Percentiles rank a stretch among this genome's conserved stretches.
These are phyloP conservation scores for Lichtheimia corymbifera DNA, from an alignment of 371 early-diverging fungal species.

Conservation along the genomic window DNA sequence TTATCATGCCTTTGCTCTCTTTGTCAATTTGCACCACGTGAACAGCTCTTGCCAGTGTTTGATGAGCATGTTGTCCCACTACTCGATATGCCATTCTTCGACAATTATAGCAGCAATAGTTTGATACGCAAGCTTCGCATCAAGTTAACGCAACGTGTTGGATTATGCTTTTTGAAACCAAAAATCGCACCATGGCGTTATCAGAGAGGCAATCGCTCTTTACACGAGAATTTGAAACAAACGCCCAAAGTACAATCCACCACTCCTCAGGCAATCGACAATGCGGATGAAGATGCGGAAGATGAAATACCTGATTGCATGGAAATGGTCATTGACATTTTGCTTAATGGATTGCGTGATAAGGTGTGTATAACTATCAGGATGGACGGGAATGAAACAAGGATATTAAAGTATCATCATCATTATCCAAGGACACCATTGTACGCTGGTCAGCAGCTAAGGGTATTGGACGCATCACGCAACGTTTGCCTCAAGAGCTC, in stretches of 20 bases:
- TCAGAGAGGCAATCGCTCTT: conserved; percentile 62
- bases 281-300: conserved; percentile 48
- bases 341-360: conserved; percentile 82
- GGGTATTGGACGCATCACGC: conserved; percentile 86
- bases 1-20: conserved; percentile 69
- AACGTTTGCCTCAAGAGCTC: conserved; percentile 77
- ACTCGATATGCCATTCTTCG: conserved; percentile 51
- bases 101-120: conserved; percentile 62
- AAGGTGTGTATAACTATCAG: conserved; percentile 41
- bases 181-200: conserved; percentile 79
- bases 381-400: neutral
- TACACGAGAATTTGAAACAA: conserved; percentile 46
- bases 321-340: conserved; percentile 76
- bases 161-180: conserved; percentile 72
- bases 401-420: neutral
- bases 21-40: conserved; percentile 71
- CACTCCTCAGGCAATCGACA: too few species aligned
- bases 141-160: conserved; percentile 85
- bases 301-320: conserved; percentile 70
- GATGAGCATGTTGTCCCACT: conserved; percentile 57
- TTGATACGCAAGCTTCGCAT: conserved; percentile 78
- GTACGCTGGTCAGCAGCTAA: conserved; percentile 97
- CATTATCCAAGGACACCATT: conserved; percentile 75
- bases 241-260: conserved; percentile 5
- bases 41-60: conserved; percentile 59